Evolutionary conservation across 139 green algal genomes (phyloP).

Genomic region (Eudorina sp.): DNA sequence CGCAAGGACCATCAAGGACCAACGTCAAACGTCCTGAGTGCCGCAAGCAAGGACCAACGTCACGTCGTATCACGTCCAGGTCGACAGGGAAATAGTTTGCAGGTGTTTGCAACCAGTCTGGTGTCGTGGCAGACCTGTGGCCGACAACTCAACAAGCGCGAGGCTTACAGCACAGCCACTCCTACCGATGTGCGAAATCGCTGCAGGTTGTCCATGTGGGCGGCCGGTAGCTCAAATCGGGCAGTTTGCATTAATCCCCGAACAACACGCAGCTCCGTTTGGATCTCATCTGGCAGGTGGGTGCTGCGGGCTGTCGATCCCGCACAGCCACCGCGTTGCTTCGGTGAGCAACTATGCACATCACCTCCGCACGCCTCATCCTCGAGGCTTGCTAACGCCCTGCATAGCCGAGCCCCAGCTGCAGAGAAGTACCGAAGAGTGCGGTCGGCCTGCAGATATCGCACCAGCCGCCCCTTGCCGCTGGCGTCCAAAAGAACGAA

Average conservation of each 20-base stretch:
- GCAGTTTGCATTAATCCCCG: background rate
- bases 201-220: background rate
- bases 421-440: background rate
- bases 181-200: conserved; percentile 2
- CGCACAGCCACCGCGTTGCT: too few relatives aligned
- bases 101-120: too few relatives aligned
- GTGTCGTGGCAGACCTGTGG: too few relatives aligned
- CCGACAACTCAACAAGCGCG: too few relatives aligned
- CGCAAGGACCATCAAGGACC: too few relatives aligned
- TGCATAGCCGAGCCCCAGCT: background rate
- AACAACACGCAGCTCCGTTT: background rate
- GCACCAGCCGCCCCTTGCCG: background rate
- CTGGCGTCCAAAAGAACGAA: background rate
- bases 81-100: too few relatives aligned
- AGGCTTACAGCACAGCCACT: too few relatives aligned
- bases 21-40: too few relatives aligned
- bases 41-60: too few relatives aligned
- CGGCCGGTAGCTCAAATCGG: background rate
- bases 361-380: background rate
- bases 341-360: background rate
- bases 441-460: conserved; percentile 23
- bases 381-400: background rate
- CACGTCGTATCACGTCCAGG: too few relatives aligned
- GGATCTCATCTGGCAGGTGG: background rate
- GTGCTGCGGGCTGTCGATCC: too few relatives aligned